These are phyloP conservation scores for Tetrapisispora nanseiensis DNA, from an alignment of 805 yeast species.

Conservation along the genomic window DNA sequence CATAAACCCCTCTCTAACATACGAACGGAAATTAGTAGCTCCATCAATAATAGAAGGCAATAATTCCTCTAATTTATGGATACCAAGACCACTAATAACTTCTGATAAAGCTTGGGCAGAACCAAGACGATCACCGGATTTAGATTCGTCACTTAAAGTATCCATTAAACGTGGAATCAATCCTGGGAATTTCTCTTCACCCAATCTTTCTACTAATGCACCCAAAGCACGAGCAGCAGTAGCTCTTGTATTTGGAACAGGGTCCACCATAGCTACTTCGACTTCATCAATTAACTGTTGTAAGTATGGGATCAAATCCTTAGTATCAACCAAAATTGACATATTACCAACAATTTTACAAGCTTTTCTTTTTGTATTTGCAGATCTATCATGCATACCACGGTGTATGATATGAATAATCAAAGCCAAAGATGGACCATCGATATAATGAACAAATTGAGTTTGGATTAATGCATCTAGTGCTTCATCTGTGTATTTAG, in stretches of 20 bases:
- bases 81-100: constrained; percentile 85
- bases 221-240: constrained; percentile 97
- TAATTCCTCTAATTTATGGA: constrained; percentile 77
- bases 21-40: constrained; percentile 55
- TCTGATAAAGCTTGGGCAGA: constrained; percentile 96
- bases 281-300: constrained; percentile 68
- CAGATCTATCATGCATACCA: constrained; percentile 93
- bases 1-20: constrained; percentile 85
- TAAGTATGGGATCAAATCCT: constrained; percentile 78
- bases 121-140: constrained; percentile 88
- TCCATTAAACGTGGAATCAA: constrained; percentile 71
- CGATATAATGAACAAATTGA: constrained; percentile 93
- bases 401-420: constrained; percentile 91
- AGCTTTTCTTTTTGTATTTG: constrained; percentile 81
- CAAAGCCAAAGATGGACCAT: constrained; percentile 93
- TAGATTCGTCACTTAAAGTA: constrained; percentile 65
- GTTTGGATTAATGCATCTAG: constrained; percentile 78
- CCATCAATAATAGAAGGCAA: constrained; percentile 69
- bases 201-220: constrained; percentile 88
- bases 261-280: constrained; percentile 94
- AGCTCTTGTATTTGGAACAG: constrained; percentile 93
- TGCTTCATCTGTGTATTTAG: constrained; percentile 80
- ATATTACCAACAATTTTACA: constrained; percentile 98
- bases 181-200: constrained; percentile 91
- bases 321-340: constrained; percentile 89